phyloP scores from a whole-genome alignment of 78 protist species.

The Dictyostelium capitatum region DNA sequence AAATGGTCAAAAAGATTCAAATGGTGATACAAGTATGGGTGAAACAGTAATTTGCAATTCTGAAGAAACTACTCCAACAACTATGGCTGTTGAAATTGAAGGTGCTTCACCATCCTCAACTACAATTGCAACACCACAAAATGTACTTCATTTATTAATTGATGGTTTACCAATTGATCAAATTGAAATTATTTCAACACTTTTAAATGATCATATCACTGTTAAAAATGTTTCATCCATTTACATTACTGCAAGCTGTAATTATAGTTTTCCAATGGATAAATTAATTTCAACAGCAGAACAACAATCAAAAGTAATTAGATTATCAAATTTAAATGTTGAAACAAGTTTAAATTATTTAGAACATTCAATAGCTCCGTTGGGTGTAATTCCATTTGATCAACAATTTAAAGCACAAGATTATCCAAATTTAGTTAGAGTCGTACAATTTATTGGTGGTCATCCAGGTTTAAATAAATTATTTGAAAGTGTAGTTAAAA shows the following conservation, averaged over 20 bases:
- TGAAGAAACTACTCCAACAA: no score
- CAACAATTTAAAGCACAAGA: not conserved
- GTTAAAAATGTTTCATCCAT: no score
- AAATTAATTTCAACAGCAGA: no score
- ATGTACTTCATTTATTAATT: not conserved
- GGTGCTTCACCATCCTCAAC: not conserved
- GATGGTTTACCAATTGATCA: not conserved
- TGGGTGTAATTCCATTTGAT: not conserved
- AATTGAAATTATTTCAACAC: not conserved
- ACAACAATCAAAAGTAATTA: not conserved
- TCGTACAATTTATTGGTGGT: slow-evolving; percentile 11
- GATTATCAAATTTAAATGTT: not conserved
- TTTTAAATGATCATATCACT: not conserved
- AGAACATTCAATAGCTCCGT: not conserved
- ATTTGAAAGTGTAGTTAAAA: not conserved
- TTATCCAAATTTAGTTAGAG: not conserved
- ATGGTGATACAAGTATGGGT: no score
- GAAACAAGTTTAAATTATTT: not conserved
- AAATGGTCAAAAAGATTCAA: no score
- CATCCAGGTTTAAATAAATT: not conserved
- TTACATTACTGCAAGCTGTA: not conserved
- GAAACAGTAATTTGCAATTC: no score
- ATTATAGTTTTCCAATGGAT: not conserved
- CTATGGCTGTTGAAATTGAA: not conserved
- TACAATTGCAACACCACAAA: not conserved